These are phyloP conservation scores for Kitagawia praeruptora DNA, from an alignment of 129 eudicot genomes.

Conservation along the genomic window DNA sequence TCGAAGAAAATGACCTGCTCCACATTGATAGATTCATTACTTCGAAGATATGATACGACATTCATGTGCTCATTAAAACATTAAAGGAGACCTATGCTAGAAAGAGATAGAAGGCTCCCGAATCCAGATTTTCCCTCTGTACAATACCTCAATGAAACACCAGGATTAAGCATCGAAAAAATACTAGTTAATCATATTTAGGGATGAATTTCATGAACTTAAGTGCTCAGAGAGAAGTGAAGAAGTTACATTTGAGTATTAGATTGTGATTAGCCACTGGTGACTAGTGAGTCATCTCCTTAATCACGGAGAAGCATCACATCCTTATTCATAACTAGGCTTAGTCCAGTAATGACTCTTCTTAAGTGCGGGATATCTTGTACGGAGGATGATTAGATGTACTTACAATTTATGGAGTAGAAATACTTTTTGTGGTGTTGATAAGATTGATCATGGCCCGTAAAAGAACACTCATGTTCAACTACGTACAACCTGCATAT, in stretches of 20 bases:
- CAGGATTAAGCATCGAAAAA: background rate
- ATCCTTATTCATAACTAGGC: too few species aligned
- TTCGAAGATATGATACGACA: conserved; percentile 21
- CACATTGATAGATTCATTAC: conserved; percentile 20
- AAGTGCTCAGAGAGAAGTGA: background rate
- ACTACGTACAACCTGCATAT: background rate
- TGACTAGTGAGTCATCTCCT: too few species aligned
- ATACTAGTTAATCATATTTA: background rate
- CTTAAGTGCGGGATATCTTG: too few species aligned
- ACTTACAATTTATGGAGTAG: background rate
- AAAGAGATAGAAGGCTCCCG: too few species aligned
- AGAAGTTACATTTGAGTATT: background rate
- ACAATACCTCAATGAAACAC: background rate
- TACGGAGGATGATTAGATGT: background rate
- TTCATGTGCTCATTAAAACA: conserved; percentile 25
- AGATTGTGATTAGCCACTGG: too few species aligned
- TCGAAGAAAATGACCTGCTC: conserved; percentile 45
- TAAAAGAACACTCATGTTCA: background rate
- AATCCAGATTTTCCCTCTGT: too few species aligned
- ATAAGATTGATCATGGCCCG: background rate
- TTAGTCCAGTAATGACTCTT: too few species aligned
- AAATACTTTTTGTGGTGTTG: background rate
- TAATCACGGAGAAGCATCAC: too few species aligned
- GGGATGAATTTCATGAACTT: background rate
- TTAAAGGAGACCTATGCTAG: background rate